Evolutionary conservation across 352 stramenopile species (phyloP).

Genomic region (Pythium chondricola): DNA sequence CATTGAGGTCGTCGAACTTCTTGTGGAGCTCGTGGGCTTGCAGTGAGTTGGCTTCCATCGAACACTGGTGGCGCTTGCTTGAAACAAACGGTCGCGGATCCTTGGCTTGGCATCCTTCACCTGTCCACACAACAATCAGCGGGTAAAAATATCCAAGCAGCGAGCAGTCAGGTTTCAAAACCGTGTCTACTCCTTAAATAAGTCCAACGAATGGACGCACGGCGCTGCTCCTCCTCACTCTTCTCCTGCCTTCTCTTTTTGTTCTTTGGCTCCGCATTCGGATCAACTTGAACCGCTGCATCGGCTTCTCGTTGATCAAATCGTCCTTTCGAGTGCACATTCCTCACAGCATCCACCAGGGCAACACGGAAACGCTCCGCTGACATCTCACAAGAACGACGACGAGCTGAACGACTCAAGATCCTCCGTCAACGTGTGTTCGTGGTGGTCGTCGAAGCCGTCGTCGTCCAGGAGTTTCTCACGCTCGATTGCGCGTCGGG

Average conservation of each 20-base stretch:
- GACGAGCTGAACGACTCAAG: conserved; percentile 84
- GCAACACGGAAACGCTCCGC: no score
- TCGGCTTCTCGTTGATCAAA: background rate
- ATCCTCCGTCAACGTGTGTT: conserved; percentile 70
- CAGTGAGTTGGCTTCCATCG: conserved; percentile 36
- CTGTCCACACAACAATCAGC: background rate
- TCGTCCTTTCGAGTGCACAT: no score
- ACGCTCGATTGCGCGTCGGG: conserved; percentile 46
- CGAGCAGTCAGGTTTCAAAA: conserved; percentile 18
- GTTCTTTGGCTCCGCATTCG: background rate
- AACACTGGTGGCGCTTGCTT: background rate
- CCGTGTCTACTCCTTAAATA: conserved; percentile 31
- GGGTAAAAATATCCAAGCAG: background rate
- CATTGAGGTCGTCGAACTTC: conserved; percentile 69
- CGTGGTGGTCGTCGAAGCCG: conserved; percentile 54
- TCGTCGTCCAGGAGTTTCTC: conserved; percentile 65
- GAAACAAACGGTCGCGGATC: background rate
- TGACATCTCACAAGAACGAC: conserved; percentile 76
- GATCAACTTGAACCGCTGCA: background rate
- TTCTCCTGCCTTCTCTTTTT: background rate
- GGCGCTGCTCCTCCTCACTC: background rate
- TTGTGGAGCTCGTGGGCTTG: conserved; percentile 64
- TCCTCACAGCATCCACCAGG: no score
- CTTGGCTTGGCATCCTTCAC: background rate
- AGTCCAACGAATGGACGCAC: background rate